Evolutionary conservation across 768 basidiomycete genomes (phyloP), one percentile per base, ranked within the genome.

Genomic region (Tylopilus rubrobrunneus): DNA sequence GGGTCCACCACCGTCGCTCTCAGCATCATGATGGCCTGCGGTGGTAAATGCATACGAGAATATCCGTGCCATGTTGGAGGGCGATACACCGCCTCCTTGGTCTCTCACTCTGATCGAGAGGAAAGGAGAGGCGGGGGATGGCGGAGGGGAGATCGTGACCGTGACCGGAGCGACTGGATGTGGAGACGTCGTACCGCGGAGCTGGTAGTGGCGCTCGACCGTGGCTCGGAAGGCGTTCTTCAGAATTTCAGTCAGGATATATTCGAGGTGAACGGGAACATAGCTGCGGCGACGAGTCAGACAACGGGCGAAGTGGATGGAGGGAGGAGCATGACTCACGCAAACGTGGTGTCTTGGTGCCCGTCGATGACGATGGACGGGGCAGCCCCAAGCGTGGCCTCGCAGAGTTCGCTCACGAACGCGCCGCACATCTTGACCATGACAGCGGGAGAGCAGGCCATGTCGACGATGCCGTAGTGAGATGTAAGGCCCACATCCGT

Each of bases 31-130:
- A 19, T 78, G 72, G 7, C 84, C 86, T 4, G 90, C 91, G 5
- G 92, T 93, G 5, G 92, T 93, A 67, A 93, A 95, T 7, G 90
- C 90, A 67, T 95, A 95, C 17, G 91, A 92, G 70, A 95, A 95
- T 52, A 95, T 88, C 43, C 83, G 80, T 19, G 79, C 73, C 78
- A 93, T 81, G 67, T 93, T 82, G 10, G 78, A 73, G 3, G 84
- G 84, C 0, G 85, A 78, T 31, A 95, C 84, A 8, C 92, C 92
- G 10, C 92, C 92, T 4, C 92, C 92, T 62, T 91, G 85, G 62
- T 95, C 92, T 29, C 92, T 80, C 19, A 95, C 76, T 37, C 92
- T 79, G 43, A 95, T 76, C 29, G 87, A 88, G 52, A 94, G 80
- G 65, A 81, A 87, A 52, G 69, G 64, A 6, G 71, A 59, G 23